Evolutionary conservation across 2,329 filamentous ascomycete genomes (phyloP).

Genomic region (Bipolaris cookei): DNA sequence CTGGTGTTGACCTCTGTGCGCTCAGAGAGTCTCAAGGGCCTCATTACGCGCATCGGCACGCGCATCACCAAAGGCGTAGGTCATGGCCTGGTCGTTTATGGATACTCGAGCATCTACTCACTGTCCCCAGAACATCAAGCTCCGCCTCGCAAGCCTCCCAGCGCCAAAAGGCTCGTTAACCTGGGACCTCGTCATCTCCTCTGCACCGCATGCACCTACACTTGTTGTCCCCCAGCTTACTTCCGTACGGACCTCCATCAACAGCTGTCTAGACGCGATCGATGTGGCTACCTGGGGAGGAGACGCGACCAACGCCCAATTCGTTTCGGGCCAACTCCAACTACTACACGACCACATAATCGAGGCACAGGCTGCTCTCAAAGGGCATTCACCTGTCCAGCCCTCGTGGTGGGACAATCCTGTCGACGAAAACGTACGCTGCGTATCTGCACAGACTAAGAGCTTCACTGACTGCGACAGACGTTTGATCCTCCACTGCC

Average conservation of each 20-base stretch:
- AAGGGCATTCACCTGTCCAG: conserved; percentile 59
- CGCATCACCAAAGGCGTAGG: conserved; percentile 87
- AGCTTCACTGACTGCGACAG: conserved; percentile 32
- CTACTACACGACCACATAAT: conserved; percentile 66
- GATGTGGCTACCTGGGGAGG: conserved; percentile 76
- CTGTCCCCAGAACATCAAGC: conserved; percentile 68
- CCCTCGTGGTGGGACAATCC: conserved; percentile 63
- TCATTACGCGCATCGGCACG: conserved; percentile 88
- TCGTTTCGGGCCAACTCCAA: conserved; percentile 64
- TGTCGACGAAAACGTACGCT: conserved; percentile 63
- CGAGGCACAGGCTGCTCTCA: conserved; percentile 65
- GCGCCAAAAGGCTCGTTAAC: conserved; percentile 58
- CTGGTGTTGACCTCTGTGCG: conserved; percentile 86
- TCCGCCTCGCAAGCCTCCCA: conserved; percentile 74
- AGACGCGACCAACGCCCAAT: conserved; percentile 64
- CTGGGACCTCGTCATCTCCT: conserved; percentile 61
- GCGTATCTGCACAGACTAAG: background rate
- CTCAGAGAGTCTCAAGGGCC: conserved; percentile 90
- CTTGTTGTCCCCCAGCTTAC: conserved; percentile 73
- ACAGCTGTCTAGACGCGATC: conserved; percentile 81
- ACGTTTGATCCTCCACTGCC: conserved; percentile 69
- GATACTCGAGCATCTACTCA: background rate
- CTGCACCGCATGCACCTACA: conserved; percentile 60
- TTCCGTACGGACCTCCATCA: conserved; percentile 76
- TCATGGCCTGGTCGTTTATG: background rate